Base-by-base conservation (phyloP, 495 filamentous ascomycete species). In the Penicillium lividum region DNA sequence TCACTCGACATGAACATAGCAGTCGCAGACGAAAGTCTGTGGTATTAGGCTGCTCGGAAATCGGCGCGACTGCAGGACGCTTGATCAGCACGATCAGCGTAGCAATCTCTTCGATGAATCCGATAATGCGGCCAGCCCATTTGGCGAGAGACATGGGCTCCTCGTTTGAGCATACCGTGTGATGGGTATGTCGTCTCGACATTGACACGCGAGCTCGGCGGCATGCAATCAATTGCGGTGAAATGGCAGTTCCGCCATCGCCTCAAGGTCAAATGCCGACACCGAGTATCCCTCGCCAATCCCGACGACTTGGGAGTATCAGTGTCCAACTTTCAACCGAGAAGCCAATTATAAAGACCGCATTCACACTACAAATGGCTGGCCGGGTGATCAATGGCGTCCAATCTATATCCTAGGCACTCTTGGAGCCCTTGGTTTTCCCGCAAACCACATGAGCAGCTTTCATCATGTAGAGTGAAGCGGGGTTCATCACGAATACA, bases 31-130 rank as follows among this genome's bases (percentile, higher is more conserved):
- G 28, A 46, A 46, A 7, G 28, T 50, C 16, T 16, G 4, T 50
- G 15, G 8, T 33, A 50, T 33, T 10, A 50, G 47, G 22, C 49
- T 34, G 22, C 49, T 51, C 30, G 1, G 30, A 51, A 29, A 18
- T 51, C 4, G 49, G 49, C 49, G 49, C 22, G 30, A 51, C 49
- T 51, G 22, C 18, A 51, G 49, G n/a, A 36, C 30, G 49, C 49
- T 51, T 36, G 30, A 18, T 51, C 49, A 46, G 22, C 22, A 22
- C 22, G 22, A 22, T 22, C 22, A 22, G 22, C 2, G 22, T 22
- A 22, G 49, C 18, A 36, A 38, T 51, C 49, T 51, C 22, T 7
- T 9, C 22, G 31, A 51, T 38, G 49, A 27, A 9, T 15, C 18
- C 15, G 30, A 7, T 36, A 51, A 31, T 51, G 49, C 49, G 49